phyloP scores from a whole-genome alignment of 305 asterid species.

The Salvia sclarea region DNA sequence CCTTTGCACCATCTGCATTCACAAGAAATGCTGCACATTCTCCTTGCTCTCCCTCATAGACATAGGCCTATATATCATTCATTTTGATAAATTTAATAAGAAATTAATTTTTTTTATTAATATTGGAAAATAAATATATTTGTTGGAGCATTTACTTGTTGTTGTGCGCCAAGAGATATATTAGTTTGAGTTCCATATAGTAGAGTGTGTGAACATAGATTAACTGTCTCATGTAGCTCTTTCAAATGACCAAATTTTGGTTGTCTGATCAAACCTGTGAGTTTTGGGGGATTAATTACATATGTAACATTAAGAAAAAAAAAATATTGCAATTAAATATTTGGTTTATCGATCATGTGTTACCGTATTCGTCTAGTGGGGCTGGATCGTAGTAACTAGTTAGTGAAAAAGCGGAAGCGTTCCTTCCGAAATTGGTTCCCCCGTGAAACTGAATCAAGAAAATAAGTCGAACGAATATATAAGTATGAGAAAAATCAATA shows the following conservation, averaged over 20 bases:
- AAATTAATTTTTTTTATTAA: too few species aligned
- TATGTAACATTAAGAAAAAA: too few species aligned
- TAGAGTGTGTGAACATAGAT: slow-evolving; percentile 51
- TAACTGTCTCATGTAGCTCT: slow-evolving; percentile 71
- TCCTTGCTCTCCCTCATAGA: slow-evolving; percentile 42
- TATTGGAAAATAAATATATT: too few species aligned
- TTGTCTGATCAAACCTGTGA: slow-evolving; percentile 67
- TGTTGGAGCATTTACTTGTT: slow-evolving; percentile 48
- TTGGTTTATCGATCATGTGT: too few species aligned
- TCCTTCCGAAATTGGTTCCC: slow-evolving; percentile 88
- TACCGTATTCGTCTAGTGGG: slow-evolving; percentile 88
- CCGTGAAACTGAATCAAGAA: slow-evolving; percentile 69
- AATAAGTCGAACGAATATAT: too few species aligned
- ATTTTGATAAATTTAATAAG: too few species aligned
- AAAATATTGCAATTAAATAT: too few species aligned
- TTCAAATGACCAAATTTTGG: slow-evolving; percentile 88
- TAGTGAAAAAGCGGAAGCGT: slow-evolving; percentile 48
- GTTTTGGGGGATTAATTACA: background rate
- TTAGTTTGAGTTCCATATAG: slow-evolving; percentile 49
- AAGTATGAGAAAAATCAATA: too few species aligned
- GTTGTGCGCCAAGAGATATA: slow-evolving; percentile 53
- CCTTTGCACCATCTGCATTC: slow-evolving; percentile 39
- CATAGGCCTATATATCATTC: slow-evolving; percentile 66
- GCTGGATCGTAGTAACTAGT: slow-evolving; percentile 88
- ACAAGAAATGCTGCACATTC: slow-evolving; percentile 85